phyloP scores from a whole-genome alignment of 2,329 filamentous ascomycete genomes.

The Colletotrichum liriopes region DNA sequence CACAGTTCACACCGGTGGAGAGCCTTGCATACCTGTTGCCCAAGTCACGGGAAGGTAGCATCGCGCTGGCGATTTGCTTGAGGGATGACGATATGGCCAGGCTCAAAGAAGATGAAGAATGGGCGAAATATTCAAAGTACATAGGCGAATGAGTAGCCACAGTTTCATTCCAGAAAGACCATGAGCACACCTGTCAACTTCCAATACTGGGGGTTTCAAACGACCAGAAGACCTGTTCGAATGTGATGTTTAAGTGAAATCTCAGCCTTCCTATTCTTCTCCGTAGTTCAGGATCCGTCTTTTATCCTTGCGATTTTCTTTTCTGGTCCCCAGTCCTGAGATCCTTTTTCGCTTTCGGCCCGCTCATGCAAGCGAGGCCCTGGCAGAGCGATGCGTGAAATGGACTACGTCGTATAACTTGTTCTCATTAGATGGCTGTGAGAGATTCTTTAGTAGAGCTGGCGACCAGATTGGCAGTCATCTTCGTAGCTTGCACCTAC shows the following conservation, averaged over 20 bases:
- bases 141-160: constrained; percentile 48
- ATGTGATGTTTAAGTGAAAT: background rate
- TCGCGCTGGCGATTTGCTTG: constrained; percentile 62
- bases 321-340: background rate
- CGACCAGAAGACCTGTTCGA: background rate
- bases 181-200: background rate
- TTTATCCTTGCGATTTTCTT: background rate
- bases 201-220: background rate
- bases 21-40: constrained; percentile 67
- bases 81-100: constrained; percentile 63
- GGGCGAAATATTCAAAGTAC: constrained; percentile 55
- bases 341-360: no score
- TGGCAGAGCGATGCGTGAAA: no score
- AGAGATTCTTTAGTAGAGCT: no score
- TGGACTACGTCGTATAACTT: no score
- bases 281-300: background rate
- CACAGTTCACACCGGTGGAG: constrained; percentile 62
- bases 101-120: constrained; percentile 60
- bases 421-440: no score
- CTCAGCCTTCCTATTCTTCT: rapidly evolving
- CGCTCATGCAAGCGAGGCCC: no score
- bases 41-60: constrained; percentile 57
- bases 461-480: no score
- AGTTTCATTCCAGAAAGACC: background rate
- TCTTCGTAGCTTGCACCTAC: no score